Conservation (phyloP, 768 basidiomycete genomes). For the Daedaleopsis nitida region DNA sequence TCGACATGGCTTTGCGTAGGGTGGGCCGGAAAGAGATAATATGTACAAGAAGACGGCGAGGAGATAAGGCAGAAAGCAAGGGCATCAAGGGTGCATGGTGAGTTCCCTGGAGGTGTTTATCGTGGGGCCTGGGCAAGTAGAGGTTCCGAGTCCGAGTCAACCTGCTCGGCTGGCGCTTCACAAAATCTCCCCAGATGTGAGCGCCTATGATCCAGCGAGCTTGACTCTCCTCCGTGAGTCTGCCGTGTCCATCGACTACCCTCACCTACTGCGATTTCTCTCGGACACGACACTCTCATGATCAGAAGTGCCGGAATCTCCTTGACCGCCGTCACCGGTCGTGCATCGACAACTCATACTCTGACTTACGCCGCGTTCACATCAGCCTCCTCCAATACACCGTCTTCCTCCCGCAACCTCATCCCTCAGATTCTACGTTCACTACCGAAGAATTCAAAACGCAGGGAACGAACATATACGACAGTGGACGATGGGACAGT, state of each 20-base stretch:
- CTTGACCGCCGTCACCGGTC: not conserved
- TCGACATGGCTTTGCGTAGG: constrained; percentile 51
- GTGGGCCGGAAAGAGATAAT: constrained; percentile 5
- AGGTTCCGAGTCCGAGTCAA: not conserved
- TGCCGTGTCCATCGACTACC: too few species aligned
- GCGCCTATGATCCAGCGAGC: not conserved
- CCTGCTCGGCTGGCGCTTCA: not conserved
- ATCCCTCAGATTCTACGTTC: not conserved
- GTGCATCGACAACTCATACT: not conserved
- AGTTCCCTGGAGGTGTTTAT: constrained; percentile 5
- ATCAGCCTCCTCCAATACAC: not conserved
- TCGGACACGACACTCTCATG: not conserved
- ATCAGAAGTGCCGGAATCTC: constrained; percentile 10
- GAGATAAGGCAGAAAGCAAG: constrained; percentile 7
- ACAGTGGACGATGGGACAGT: not conserved
- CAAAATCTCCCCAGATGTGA: not conserved
- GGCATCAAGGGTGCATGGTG: constrained; percentile 10
- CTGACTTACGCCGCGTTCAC: not conserved
- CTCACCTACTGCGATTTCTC: not conserved
- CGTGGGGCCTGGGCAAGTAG: not conserved
- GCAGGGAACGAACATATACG: not conserved
- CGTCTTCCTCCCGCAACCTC: not conserved
- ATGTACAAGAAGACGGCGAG: constrained; percentile 17
- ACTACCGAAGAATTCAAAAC: not conserved
- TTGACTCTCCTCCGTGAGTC: not conserved